Evolutionary conservation across 179 eudicot species (phyloP), one percentile per base, ranked within the genome.

Genomic region (Spinacia oleracea): DNA sequence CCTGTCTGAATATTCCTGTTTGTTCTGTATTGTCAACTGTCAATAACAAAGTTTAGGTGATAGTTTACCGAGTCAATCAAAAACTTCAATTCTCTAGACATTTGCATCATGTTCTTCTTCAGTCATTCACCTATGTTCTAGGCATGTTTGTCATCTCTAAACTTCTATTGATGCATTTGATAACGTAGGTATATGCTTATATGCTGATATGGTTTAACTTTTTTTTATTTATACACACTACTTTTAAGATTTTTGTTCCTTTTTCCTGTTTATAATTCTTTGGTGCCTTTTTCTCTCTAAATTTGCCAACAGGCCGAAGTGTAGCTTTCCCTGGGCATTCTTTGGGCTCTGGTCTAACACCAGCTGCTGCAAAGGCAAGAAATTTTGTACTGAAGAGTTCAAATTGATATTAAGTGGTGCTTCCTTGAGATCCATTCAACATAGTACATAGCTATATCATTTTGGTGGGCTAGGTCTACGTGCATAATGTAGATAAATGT

Each of bases 251-350:
- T 23, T 70, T 10, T 14, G 34, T 69, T 38, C 35, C 11, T 23
- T 42, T n/a, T 68, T 20, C 14, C 21, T 20, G 12, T 40, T 6
- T 40, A 10, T 68, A n/a, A 15, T 68, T 81, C 66, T 38, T 31
- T 62, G 55, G 71, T 73, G n/a, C 25, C 75, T 65, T 31, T 31
- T 63, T 48, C 50, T 67, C 40, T 66, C 18, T 81, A 72, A 63
- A 43, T 58, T 76, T 79, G 63, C 81, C 43, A 70, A 82, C 87
- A 96, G 99, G 99, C 71, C 84, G 97, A 80, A 96, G 99, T 83
- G 99, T 96, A 77, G 94, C 99, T 89, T 93, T 96, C 79, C 99
- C 99, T 75, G 98, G 99, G 69, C 98, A 93, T 84, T 92, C 98
- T 82, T 85, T 96, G 88, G 99, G 99, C 60, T 89, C 92, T 82